Evolutionary conservation across 805 yeast genomes (phyloP), one percentile per base, ranked within the genome.

Genomic region (Yamadazyma ubonensis): DNA sequence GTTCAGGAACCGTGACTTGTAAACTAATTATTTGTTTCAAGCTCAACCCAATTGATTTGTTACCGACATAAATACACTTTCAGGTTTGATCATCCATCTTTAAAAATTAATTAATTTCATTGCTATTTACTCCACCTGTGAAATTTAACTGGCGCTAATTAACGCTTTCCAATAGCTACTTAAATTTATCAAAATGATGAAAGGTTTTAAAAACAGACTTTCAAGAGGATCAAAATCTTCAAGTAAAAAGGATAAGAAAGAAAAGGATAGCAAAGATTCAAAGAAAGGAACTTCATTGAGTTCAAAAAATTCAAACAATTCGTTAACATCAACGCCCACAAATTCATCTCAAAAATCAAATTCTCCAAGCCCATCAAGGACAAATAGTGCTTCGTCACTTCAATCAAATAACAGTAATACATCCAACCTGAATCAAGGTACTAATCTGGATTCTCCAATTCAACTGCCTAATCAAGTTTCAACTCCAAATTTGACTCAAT

Each of bases 131-230:
- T n/a, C n/a, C n/a, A n/a, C n/a, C n/a, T n/a, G n/a, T n/a, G n/a
- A n/a, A n/a, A n/a, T n/a, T n/a, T n/a, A n/a, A n/a, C n/a, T n/a
- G n/a, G n/a, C n/a, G n/a, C n/a, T n/a, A n/a, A n/a, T n/a, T n/a
- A n/a, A n/a, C n/a, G n/a, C n/a, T n/a, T n/a, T n/a, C n/a, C n/a
- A n/a, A n/a, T n/a, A n/a, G n/a, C n/a, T n/a, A n/a, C n/a, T n/a
- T n/a, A n/a, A 23, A 6, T 15, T 9, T 4, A 3, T 11, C 18
- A 47, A 44, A 22, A 69, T 69, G 75, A 69, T 69, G 73, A 69
- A 68, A 59, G 75, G 75, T 12, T 69, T 69, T 50, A 69, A 69
- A 48, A 68, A 69, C 42, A 59, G 73, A 46, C 72, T 69, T 51
- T 63, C 73, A 14, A 55, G 75, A 44, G 66, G 65, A 52, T 52